A percentile compares a stretch with the other conserved stretches of the same genome.
Evolutionary conservation across 208 protist species (phyloP).

Genomic region (Endotrypanum monterogeii): DNA sequence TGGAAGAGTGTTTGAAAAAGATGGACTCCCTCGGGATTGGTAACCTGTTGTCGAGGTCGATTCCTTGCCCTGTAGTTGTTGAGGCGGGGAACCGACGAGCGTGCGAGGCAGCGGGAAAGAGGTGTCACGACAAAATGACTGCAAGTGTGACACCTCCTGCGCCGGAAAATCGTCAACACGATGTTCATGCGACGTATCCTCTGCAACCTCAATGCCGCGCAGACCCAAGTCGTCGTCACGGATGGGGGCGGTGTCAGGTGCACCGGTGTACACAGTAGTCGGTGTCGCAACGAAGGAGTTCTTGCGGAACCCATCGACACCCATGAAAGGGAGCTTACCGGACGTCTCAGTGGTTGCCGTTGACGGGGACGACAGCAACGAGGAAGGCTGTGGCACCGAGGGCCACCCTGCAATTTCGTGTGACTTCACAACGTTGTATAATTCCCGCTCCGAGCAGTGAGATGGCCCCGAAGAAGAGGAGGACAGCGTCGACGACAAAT

Average conservation of each 20-base stretch:
- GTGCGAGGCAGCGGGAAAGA: neutral
- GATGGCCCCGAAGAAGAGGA: neutral
- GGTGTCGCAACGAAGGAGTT: neutral
- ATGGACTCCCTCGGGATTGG: neutral
- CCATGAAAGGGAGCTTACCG: neutral
- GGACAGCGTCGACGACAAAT: conserved; percentile 1
- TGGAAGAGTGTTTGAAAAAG: neutral
- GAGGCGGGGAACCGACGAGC: neutral
- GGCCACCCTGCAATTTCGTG: neutral
- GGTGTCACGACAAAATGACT: neutral
- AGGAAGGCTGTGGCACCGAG: neutral
- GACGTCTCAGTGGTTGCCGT: too few species aligned
- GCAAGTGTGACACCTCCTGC: neutral
- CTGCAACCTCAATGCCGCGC: neutral
- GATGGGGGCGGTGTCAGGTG: neutral
- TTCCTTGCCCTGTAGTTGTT: neutral
- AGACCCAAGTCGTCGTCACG: neutral
- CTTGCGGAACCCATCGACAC: neutral
- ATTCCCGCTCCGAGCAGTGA: neutral
- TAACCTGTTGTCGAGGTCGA: neutral
- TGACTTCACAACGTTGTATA: neutral
- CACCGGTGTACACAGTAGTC: neutral
- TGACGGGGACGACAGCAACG: neutral
- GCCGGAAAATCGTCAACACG: neutral
- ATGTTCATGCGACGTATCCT: neutral